These are phyloP conservation scores for Pythium volutum DNA, from an alignment of 352 stramenopile species.

Conservation along the genomic window DNA sequence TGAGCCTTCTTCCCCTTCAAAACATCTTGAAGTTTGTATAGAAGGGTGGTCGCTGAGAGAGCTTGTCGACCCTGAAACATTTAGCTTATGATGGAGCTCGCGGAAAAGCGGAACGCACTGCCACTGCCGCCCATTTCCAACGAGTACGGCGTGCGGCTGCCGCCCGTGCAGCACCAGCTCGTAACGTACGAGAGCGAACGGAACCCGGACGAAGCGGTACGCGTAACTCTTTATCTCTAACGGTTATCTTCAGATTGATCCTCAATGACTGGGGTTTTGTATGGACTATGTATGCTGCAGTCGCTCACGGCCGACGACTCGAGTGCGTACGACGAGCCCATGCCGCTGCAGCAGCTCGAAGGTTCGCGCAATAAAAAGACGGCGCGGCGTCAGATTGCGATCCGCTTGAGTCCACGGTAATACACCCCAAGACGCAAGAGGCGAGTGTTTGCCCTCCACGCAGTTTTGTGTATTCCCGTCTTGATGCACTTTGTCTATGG, in stretches of 20 bases:
- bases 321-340: constrained; percentile 31
- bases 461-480: no score
- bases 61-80: not conserved
- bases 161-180: constrained; percentile 65
- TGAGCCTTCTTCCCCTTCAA: constrained; percentile 10
- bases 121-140: constrained; percentile 74
- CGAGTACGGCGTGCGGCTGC: constrained; percentile 80
- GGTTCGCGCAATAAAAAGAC: constrained; percentile 79
- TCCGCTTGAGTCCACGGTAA: constrained; percentile 45
- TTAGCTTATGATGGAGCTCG: constrained; percentile 87
- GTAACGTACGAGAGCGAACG: constrained; percentile 69
- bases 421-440: no score
- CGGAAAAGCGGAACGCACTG: constrained; percentile 79
- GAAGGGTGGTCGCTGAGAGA: not conserved
- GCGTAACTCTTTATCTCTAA: no score
- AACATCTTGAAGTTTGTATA: constrained; percentile 7
- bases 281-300: no score
- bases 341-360: constrained; percentile 42
- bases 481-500: no score
- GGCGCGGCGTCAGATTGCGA: constrained; percentile 56
- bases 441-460: no score
- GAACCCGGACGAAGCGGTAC: constrained; percentile 35
- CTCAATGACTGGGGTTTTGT: no score
- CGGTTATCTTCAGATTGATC: no score
- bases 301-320: constrained; percentile 15